Evolutionary conservation across 306 rosid genomes (phyloP).

Genomic region (Prunus dulcis): DNA sequence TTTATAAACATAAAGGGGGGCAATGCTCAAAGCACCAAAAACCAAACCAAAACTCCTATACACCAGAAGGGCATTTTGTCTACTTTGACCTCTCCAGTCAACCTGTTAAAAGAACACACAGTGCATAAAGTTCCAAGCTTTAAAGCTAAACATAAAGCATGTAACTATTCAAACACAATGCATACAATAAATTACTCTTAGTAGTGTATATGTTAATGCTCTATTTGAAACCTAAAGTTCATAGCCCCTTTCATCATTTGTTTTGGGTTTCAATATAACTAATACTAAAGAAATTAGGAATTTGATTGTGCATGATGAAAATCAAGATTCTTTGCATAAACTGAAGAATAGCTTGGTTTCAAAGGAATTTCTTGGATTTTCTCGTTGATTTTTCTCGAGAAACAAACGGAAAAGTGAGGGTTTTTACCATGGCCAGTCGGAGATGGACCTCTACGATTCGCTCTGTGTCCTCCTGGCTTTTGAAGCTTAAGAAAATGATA

Average conservation of each 20-base stretch:
- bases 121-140: not conserved
- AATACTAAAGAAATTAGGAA: not conserved
- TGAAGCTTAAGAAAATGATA: not conserved
- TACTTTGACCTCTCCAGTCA: conserved; percentile 38
- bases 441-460: not conserved
- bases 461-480: not conserved
- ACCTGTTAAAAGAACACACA: conserved; percentile 38
- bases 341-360: not conserved
- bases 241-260: not conserved
- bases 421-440: conserved; percentile 24
- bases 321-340: not conserved
- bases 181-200: conserved; percentile 1
- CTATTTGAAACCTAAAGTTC: not conserved
- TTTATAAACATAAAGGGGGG: conserved; percentile 76
- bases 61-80: conserved; percentile 42
- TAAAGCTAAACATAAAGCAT: not conserved
- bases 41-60: conserved; percentile 75
- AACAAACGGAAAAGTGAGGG: conserved; percentile 19
- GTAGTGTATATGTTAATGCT: not conserved
- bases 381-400: not conserved
- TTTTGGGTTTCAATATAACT: not conserved
- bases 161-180: not conserved
- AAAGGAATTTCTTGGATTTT: not conserved
- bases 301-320: not conserved
- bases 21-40: conserved; percentile 62